Base-by-base conservation (phyloP, 352 stramenopile genomes). In the Phytopythium aichiense region DNA sequence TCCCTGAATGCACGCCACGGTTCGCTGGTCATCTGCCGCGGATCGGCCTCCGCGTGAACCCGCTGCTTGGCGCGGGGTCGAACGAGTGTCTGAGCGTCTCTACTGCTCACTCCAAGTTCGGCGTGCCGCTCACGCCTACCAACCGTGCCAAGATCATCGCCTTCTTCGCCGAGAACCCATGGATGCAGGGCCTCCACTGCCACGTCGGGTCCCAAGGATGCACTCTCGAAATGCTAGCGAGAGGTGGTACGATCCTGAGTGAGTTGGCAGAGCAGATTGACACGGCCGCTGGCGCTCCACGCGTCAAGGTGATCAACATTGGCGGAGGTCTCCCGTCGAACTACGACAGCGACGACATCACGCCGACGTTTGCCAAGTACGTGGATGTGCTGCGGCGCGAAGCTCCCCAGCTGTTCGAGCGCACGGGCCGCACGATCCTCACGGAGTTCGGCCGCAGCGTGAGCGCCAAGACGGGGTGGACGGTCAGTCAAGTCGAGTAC, bases 1-100 rank as follows among this genome's bases (percentile, higher is more conserved):
- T 88, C 60, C 71, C 71, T 0, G 72, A 87, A 59, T 81, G 74
- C 52, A 88, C 81, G 6, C 75, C 72, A 15, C 73, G 74, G 7
- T 88, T 84, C 31, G 76, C 79, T 1, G 78, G 77, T 0, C 74
- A 90, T 51, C 62, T 91, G 37, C 79, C 86, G 22, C 85, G 79
- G 4, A 94, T 98, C 33, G 92, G 93, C 4, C 71, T 98, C 42
- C 85, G 93, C 7, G 85, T 98, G 50, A 98, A 98, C 68, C 93
- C 93, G 3, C 73, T 98, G 42, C 81, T 98, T 15, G 91, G 92
- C 37, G 74, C 74, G 1, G 91, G 93, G n/a, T 84, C 68, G 22
- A 97, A 98, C 54, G 71, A 86, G 33, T 91, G 72, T 35, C 72
- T 97, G 7, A 96, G 87, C 56, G 91, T 96, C 25, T 94, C 90